phyloP scores from a whole-genome alignment of 768 basidiomycete genomes.

The Boletellus emodensis region DNA sequence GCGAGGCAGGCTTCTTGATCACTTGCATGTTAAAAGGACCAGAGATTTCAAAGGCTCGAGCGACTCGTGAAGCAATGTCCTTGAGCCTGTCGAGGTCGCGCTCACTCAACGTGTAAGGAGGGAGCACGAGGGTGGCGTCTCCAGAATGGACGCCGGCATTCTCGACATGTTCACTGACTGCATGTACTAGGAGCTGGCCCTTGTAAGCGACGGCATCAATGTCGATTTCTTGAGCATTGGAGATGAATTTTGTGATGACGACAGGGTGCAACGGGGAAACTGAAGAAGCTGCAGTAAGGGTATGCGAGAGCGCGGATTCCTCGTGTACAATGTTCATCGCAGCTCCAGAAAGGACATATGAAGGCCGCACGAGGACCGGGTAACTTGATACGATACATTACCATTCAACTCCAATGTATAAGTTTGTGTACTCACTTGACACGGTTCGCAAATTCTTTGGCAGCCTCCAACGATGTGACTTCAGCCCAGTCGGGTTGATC shows the following conservation, averaged over 20 bases:
- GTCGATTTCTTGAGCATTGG: slow-evolving; percentile 96
- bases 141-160: slow-evolving; percentile 99
- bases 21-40: slow-evolving; percentile 99
- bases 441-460: slow-evolving; percentile 84
- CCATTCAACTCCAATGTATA: neutral
- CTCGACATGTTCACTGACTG: slow-evolving; percentile 97
- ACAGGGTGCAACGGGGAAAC: slow-evolving; percentile 98
- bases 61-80: slow-evolving; percentile 92
- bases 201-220: slow-evolving; percentile 95
- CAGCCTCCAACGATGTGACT: slow-evolving; percentile 81
- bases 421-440: slow-evolving; percentile 48
- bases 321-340: slow-evolving; percentile 99
- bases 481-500: slow-evolving; percentile 98
- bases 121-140: slow-evolving; percentile 95
- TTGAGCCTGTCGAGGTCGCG: slow-evolving; percentile 85
- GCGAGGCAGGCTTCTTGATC: slow-evolving; percentile 71
- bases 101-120: slow-evolving; percentile 78
- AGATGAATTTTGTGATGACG: slow-evolving; percentile 98
- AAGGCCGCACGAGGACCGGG: slow-evolving; percentile 96
- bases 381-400: slow-evolving; percentile 50
- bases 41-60: slow-evolving; percentile 90
- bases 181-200: slow-evolving; percentile 89
- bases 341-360: slow-evolving; percentile 96
- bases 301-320: slow-evolving; percentile 84
- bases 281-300: slow-evolving; percentile 92